phyloP scores from a whole-genome alignment of 306 rosid genomes.

The Cajanus cajan region DNA sequence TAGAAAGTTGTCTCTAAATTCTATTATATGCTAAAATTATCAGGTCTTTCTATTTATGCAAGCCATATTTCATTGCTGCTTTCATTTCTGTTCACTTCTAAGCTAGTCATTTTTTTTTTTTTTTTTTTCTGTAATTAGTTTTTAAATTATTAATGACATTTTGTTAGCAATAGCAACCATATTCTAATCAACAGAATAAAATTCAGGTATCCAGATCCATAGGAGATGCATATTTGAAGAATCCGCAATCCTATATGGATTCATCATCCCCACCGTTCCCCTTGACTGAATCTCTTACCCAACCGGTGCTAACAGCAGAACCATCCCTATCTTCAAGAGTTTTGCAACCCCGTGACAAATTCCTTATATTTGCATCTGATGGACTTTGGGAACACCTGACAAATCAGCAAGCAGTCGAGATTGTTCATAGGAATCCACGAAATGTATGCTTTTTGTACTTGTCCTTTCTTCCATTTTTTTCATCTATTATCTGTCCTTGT shows the following conservation, averaged over 20 bases:
- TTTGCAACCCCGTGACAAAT: constrained; percentile 44
- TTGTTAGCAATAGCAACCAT: neutral
- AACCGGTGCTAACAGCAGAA: constrained; percentile 59
- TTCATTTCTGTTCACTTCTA: neutral
- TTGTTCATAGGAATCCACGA: constrained; percentile 51
- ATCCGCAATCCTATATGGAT: constrained; percentile 46
- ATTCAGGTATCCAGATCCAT: constrained; percentile 67
- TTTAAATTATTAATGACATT: neutral
- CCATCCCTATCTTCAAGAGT: constrained; percentile 47
- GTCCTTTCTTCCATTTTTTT: neutral
- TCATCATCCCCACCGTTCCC: constrained; percentile 48
- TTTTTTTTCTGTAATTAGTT: neutral
- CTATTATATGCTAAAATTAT: neutral
- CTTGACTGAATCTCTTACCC: constrained; percentile 44
- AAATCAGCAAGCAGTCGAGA: constrained; percentile 58
- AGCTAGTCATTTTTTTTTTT: neutral
- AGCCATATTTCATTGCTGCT: neutral
- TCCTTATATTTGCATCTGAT: constrained; percentile 69
- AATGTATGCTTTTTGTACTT: constrained; percentile 35
- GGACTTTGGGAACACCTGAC: constrained; percentile 72
- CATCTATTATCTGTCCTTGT: too few species aligned
- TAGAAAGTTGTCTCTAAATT: neutral
- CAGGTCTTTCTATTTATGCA: neutral
- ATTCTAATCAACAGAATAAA: neutral
- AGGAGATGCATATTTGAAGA: constrained; percentile 72